Conservation (phyloP, 176 grass and related monocot genomes). For the Eleusine indica region DNA sequence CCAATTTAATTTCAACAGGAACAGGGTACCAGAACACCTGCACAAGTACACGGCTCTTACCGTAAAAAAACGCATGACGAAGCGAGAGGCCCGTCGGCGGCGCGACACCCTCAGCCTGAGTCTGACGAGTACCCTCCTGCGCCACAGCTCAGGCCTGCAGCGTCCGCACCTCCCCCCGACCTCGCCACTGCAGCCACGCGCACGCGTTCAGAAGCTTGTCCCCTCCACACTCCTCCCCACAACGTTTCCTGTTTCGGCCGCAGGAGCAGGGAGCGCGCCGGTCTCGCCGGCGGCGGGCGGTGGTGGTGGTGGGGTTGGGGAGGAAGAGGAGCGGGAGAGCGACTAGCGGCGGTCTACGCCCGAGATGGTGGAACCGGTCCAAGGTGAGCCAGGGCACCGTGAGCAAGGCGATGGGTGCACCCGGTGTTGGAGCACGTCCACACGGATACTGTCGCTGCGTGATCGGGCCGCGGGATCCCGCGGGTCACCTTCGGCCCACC, state of each 20-base stretch:
- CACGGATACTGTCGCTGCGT: background rate
- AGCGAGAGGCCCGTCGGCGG: background rate
- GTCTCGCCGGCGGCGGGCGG: slow-evolving; percentile 29
- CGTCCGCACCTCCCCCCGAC: background rate
- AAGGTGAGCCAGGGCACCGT: background rate
- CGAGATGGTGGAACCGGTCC: slow-evolving; percentile 48
- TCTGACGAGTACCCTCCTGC: background rate
- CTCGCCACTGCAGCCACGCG: background rate
- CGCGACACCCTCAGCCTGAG: background rate
- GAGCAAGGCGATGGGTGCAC: slow-evolving; percentile 29
- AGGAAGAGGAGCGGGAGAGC: background rate
- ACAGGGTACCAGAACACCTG: background rate
- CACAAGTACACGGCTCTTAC: background rate
- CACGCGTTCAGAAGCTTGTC: background rate
- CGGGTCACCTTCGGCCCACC: background rate
- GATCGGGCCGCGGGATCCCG: too few relatives aligned
- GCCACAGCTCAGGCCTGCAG: background rate
- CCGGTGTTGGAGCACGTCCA: slow-evolving; percentile 13
- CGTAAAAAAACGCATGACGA: background rate
- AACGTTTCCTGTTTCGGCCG: background rate
- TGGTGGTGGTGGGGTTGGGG: background rate
- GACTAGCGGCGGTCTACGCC: slow-evolving; percentile 36
- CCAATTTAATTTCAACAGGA: background rate
- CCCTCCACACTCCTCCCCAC: background rate
- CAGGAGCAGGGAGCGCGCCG: background rate